Evolutionary conservation across 2,329 filamentous ascomycete genomes (phyloP), one percentile per base, ranked within the genome.

Genomic region (Thelonectria blattea): DNA sequence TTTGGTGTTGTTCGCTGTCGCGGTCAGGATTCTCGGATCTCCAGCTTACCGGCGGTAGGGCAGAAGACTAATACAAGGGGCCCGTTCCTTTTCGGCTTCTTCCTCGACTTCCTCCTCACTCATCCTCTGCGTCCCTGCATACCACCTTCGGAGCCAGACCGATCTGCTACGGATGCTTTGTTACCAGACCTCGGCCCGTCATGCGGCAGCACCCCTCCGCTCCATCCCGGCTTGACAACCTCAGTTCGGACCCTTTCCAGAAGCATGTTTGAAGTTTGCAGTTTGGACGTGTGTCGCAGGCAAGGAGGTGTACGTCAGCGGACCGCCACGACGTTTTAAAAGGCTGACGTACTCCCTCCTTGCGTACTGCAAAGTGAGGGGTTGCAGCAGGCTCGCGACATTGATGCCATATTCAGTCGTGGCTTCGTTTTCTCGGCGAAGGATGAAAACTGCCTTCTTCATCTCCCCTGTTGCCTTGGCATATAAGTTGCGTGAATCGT

Each of bases 231-330:
- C 41, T 34, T 34, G 18, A 49, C 22, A 43, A 27, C 30, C 20
- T 45, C 18, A 10, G 20, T 47, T 49, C 20, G 24, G 30, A 20
- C 47, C n/a, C 47, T 55, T n/a, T 11, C 20, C 27, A 15, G 10
- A 37, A 37, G 15, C 34, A 14, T 12, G 15, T 5, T 37, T 30
- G 27, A 30, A 37, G 34, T 37, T 50, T 30, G 27, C 5, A 32
- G 22, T 17, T 30, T 22, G 47, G 47, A 49, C 18, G n/a, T 41
- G 18, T 43, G 5, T 22, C 43, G 32, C 37, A 27, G 39, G 46
- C n/a, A 17, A 15, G 57, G 43, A 48, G 48, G 54, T 49, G 58
- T 58, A 61, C 58, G 58, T 61, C 48, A 61, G 54, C 58, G 18
- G 24, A 9, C 30, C n/a, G 7, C 20, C 15, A 30, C 34, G 12